These are phyloP conservation scores for Thelonectria olida DNA, from an alignment of 2,329 filamentous ascomycete species.

Conservation along the genomic window DNA sequence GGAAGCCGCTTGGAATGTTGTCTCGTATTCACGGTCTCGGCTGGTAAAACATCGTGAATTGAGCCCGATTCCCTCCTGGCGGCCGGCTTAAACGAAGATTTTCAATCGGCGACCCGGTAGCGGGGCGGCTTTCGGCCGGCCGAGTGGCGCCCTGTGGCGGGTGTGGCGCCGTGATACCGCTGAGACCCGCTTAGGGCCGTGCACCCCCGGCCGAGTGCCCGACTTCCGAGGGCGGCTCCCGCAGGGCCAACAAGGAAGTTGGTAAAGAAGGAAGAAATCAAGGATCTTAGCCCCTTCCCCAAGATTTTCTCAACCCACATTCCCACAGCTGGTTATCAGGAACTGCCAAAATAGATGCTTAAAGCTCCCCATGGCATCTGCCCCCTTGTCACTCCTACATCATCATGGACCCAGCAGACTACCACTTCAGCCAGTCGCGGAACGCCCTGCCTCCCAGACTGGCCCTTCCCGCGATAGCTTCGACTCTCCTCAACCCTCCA, in stretches of 20 bases:
- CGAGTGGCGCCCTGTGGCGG: conserved; percentile 11
- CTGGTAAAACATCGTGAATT: background rate
- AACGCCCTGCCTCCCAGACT: background rate
- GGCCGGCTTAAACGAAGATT: background rate
- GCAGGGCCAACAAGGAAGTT: too few relatives aligned
- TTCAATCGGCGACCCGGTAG: conserved; percentile 19
- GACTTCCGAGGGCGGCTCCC: conserved; percentile 25
- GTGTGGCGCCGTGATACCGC: conserved; percentile 12
- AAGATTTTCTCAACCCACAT: background rate
- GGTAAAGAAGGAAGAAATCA: too few relatives aligned
- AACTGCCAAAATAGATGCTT: conserved; percentile 4
- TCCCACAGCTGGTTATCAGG: background rate
- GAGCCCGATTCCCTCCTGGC: conserved; percentile 17
- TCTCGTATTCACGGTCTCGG: background rate
- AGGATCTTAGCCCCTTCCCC: background rate
- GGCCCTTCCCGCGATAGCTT: conserved; percentile 11
- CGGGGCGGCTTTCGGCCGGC: conserved; percentile 30
- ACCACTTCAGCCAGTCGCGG: conserved; percentile 14
- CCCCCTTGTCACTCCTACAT: background rate
- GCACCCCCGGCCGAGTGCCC: conserved; percentile 14
- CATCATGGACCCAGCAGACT: background rate
- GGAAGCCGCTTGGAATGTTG: background rate
- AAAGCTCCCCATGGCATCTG: background rate
- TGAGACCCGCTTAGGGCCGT: background rate
- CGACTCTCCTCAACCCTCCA: background rate